Evolutionary conservation across 306 rosid genomes (phyloP).

Genomic region (Trifolium pratense): DNA sequence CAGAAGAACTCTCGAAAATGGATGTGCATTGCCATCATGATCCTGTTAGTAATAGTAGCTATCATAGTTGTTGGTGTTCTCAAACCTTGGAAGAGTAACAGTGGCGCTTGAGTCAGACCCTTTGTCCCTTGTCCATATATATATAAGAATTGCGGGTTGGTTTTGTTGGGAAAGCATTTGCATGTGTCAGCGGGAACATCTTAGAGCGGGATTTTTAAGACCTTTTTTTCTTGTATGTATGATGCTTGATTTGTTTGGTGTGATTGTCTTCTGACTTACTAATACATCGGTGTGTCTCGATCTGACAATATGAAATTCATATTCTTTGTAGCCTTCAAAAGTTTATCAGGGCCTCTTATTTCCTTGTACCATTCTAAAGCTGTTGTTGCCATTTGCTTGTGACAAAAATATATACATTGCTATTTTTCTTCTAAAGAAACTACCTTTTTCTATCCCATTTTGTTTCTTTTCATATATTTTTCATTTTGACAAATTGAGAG

Average conservation of each 20-base stretch:
- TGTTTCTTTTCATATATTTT: neutral
- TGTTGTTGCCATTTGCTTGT: constrained; percentile 27
- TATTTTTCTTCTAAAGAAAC: constrained; percentile 29
- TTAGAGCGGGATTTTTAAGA: constrained; percentile 34
- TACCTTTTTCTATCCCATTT: neutral
- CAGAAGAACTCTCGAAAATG: constrained; percentile 88
- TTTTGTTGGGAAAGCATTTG: constrained; percentile 43
- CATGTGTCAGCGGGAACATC: constrained; percentile 37
- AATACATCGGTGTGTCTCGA: constrained; percentile 41
- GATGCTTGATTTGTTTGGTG: constrained; percentile 51
- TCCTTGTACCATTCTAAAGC: constrained; percentile 27
- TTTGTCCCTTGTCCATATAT: constrained; percentile 51
- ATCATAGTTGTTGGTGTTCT: constrained; percentile 71
- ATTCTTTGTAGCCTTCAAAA: constrained; percentile 45
- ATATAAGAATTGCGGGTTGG: constrained; percentile 39
- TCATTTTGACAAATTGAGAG: neutral
- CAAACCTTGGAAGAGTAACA: constrained; percentile 82
- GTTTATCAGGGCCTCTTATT: constrained; percentile 29
- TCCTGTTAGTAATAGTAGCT: constrained; percentile 75
- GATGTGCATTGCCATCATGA: constrained; percentile 82
- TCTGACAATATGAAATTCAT: constrained; percentile 41
- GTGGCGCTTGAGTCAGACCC: constrained; percentile 59
- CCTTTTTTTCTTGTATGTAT: constrained; percentile 29
- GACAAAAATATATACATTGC: constrained; percentile 13
- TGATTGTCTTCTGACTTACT: constrained; percentile 44